Evolutionary conservation across 2,329 filamentous ascomycete species (phyloP).

Genomic region (Trichoderma cornu-damae): DNA sequence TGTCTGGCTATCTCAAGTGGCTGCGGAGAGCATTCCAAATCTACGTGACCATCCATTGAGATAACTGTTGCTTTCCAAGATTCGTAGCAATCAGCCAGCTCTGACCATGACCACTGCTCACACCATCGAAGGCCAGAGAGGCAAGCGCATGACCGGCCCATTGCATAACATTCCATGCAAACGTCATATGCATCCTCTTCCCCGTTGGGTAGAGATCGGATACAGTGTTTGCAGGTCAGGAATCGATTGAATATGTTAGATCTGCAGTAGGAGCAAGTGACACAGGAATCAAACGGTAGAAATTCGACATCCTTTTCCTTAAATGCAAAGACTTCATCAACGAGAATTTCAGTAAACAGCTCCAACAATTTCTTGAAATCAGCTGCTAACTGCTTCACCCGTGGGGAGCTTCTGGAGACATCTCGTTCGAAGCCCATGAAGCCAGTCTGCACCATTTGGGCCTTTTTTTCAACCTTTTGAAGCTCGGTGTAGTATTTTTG

Average conservation of each 20-base stretch:
- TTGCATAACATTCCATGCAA: constrained; percentile 97
- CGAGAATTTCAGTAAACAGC: constrained; percentile 70
- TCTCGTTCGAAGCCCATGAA: constrained; percentile 46
- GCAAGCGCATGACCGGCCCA: constrained; percentile 89
- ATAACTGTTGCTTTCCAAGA: constrained; percentile 76
- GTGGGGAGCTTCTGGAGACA: constrained; percentile 38
- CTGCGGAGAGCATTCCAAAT: constrained; percentile 60
- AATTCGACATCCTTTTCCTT: constrained; percentile 69
- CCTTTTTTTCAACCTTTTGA: constrained; percentile 46
- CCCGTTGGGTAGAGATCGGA: constrained; percentile 59
- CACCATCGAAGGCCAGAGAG: constrained; percentile 83
- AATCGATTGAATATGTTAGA: constrained; percentile 98
- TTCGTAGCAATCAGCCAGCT: constrained; percentile 73
- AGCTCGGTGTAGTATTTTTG: constrained; percentile 69
- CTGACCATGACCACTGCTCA: constrained; percentile 85
- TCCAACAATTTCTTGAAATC: constrained; percentile 79
- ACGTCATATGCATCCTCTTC: constrained; percentile 87
- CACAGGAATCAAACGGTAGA: constrained; percentile 78
- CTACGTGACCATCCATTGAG: constrained; percentile 62
- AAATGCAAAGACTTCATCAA: constrained; percentile 79
- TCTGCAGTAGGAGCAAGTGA: constrained; percentile 93
- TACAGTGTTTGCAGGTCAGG: constrained; percentile 82
- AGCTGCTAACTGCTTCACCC: constrained; percentile 63
- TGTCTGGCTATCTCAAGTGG: constrained; percentile 66
- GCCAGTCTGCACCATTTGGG: constrained; percentile 42